Evolutionary conservation across 441 rosid genomes (phyloP).

Genomic region (Gossypium lobatum): DNA sequence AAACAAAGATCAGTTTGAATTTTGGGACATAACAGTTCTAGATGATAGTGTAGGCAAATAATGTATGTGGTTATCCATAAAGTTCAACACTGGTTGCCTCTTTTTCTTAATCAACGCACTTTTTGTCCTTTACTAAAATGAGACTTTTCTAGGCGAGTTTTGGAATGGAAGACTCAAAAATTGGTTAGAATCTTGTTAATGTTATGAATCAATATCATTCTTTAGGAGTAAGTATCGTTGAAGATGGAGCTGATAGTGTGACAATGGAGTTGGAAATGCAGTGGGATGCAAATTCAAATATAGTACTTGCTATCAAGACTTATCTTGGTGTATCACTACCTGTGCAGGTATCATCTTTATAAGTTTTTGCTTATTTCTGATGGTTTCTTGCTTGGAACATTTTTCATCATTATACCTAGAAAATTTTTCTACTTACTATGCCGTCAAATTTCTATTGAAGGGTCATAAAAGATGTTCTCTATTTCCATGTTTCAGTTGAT

Average conservation of each 20-base stretch:
- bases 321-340: conserved; percentile 63
- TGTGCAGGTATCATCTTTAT: conserved; percentile 42
- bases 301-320: conserved; percentile 60
- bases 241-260: conserved; percentile 41
- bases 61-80: not conserved
- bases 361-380: not conserved
- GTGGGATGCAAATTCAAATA: conserved; percentile 72
- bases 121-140: not conserved
- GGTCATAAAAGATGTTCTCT: not conserved
- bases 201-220: not conserved
- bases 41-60: not conserved
- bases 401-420: not conserved
- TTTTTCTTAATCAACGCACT: not conserved
- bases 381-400: not conserved
- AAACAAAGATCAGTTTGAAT: not conserved
- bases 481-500: not conserved
- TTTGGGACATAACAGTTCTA: not conserved
- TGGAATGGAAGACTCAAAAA: not conserved
- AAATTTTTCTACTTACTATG: not conserved
- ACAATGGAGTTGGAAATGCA: conserved; percentile 73
- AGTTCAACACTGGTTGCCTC: no score
- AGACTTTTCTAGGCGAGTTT: not conserved
- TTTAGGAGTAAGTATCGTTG: conserved; percentile 53
- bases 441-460: conserved; percentile 4
- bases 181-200: not conserved